Evolutionary conservation across 768 basidiomycete species (phyloP).

Genomic region (Termitomyces sp.): DNA sequence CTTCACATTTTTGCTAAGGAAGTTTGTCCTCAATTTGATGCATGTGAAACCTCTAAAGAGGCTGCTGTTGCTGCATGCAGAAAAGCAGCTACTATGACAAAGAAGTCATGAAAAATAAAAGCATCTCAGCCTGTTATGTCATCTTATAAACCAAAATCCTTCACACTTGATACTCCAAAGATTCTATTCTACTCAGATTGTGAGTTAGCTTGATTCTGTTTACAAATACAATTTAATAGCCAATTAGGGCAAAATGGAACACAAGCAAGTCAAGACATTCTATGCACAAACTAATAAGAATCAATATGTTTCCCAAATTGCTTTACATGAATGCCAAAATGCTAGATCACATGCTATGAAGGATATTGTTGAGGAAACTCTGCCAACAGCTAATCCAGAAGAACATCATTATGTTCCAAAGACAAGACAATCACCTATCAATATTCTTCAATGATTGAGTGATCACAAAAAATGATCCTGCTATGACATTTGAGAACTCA

Average conservation of each 20-base stretch:
- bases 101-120: neutral
- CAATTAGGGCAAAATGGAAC: neutral
- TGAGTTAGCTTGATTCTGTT: conserved; percentile 18
- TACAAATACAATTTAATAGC: neutral
- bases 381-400: too few relatives aligned
- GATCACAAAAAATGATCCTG: neutral
- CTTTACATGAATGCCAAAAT: conserved; percentile 5
- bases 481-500: too few relatives aligned
- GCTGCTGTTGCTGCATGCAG: neutral
- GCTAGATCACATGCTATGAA: too few relatives aligned
- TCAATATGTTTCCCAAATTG: conserved; percentile 7
- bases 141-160: conserved; percentile 9
- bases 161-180: conserved; percentile 23
- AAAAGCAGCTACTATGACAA: neutral
- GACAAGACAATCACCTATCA: too few relatives aligned
- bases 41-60: conserved; percentile 6
- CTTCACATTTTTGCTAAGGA: conserved; percentile 15
- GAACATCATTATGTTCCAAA: too few relatives aligned
- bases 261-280: conserved; percentile 10
- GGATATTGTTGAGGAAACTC: too few relatives aligned
- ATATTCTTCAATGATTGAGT: neutral
- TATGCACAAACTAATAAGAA: neutral
- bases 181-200: conserved; percentile 1
- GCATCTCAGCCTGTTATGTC: neutral
- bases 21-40: conserved; percentile 18